Evolutionary conservation across 139 green algal genomes (phyloP).

Genomic region (Closterium sp.): DNA sequence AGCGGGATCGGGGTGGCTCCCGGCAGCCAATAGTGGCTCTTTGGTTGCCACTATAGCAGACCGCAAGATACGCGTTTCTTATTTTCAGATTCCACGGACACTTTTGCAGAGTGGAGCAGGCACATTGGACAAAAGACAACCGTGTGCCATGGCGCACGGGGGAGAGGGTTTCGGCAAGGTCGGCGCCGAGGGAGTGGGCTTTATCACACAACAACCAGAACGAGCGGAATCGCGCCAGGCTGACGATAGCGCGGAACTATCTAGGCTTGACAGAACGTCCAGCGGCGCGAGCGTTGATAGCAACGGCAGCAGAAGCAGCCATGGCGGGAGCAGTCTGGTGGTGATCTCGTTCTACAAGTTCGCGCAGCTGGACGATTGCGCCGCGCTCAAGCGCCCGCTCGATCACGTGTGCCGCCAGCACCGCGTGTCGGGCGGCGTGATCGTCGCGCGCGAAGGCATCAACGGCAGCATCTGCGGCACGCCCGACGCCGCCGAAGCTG

Average conservation of each 20-base stretch:
- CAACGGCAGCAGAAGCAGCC: not conserved
- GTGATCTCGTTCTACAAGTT: slow-evolving; percentile 48
- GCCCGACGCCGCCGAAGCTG: slow-evolving; percentile 2
- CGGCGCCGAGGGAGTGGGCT: not conserved
- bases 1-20: not conserved
- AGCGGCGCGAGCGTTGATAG: not conserved
- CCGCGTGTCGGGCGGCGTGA: slow-evolving; percentile 41
- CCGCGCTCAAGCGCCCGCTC: slow-evolving; percentile 12
- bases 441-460: slow-evolving; percentile 43
- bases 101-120: not conserved
- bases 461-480: slow-evolving; percentile 50
- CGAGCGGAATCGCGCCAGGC: not conserved
- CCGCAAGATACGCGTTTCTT: not conserved
- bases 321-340: slow-evolving; percentile 5
- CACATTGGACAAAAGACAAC: not conserved
- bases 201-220: not conserved
- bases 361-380: slow-evolving; percentile 22
- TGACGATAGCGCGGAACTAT: not conserved
- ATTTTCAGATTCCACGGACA: not conserved
- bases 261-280: not conserved
- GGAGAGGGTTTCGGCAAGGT: not conserved
- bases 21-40: not conserved
- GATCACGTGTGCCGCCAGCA: slow-evolving; percentile 13
- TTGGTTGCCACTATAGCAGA: not conserved
- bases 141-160: not conserved